A percentile compares a stretch with the other conserved stretches of the same genome.
Evolutionary conservation across 257 asterid species (phyloP).

Genomic region (Mitragyna speciosa): DNA sequence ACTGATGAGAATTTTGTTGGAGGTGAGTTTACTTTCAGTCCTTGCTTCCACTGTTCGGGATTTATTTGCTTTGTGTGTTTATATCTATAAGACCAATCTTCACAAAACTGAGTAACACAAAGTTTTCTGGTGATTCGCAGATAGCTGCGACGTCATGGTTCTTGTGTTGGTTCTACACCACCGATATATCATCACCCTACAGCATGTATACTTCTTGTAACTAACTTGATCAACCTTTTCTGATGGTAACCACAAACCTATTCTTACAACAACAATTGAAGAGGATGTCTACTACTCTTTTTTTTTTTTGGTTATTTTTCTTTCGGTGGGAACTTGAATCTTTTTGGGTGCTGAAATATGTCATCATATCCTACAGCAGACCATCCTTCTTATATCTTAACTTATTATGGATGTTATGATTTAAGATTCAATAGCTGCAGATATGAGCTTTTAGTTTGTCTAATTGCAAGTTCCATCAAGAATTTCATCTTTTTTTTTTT

Average conservation of each 20-base stretch:
- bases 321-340: too few species aligned
- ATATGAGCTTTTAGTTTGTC: constrained; percentile 4
- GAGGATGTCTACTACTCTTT: constrained; percentile 11
- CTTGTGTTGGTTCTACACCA: constrained; percentile 69
- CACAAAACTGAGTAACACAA: constrained; percentile 18
- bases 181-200: constrained; percentile 59
- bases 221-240: constrained; percentile 61
- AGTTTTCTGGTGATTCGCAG: constrained; percentile 46
- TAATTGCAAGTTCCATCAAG: neutral
- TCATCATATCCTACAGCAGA: neutral
- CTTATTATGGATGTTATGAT: neutral
- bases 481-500: neutral
- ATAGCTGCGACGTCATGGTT: constrained; percentile 66
- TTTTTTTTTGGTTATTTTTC: neutral
- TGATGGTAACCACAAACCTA: constrained; percentile 62
- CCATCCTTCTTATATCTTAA: neutral
- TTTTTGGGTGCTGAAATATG: neutral
- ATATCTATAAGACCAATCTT: neutral
- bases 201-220: constrained; percentile 63
- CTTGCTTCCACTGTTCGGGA: constrained; percentile 2
- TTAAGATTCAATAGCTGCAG: neutral
- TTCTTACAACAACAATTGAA: constrained; percentile 35
- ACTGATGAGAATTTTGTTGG: constrained; percentile 60
- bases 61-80: neutral
- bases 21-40: constrained; percentile 50